phyloP scores from a whole-genome alignment of 2,329 filamentous ascomycete species.

The Ceratocystis albifundus region DNA sequence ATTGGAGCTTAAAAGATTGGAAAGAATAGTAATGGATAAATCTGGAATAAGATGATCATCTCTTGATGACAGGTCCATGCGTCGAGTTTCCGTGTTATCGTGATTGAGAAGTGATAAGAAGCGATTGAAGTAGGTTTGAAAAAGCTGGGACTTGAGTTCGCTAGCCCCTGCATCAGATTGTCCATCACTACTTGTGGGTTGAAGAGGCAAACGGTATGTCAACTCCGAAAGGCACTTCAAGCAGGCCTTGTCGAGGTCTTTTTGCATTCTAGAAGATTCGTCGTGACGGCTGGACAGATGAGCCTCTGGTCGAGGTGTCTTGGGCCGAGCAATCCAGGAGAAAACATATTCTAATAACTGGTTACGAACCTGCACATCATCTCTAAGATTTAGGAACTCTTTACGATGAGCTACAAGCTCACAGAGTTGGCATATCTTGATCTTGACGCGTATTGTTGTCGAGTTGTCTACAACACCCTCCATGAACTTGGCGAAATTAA shows the following conservation, averaged over 20 bases:
- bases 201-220: conserved; percentile 54
- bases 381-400: conserved; percentile 55
- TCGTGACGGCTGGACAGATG: conserved; percentile 40
- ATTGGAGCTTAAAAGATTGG: conserved; percentile 58
- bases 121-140: conserved; percentile 58
- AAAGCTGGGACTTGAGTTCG: conserved; percentile 59
- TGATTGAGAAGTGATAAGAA: conserved; percentile 55
- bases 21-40: conserved; percentile 54
- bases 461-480: conserved; percentile 46
- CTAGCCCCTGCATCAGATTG: conserved; percentile 55
- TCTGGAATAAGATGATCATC: conserved; percentile 50
- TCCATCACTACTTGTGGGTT: conserved; percentile 50
- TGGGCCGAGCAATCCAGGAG: conserved; percentile 54
- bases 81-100: conserved; percentile 31
- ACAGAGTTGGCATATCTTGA: conserved; percentile 56
- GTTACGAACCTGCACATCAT: conserved; percentile 58
- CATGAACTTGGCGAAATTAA: conserved; percentile 57
- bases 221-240: conserved; percentile 53
- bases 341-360: conserved; percentile 57
- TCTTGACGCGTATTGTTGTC: conserved; percentile 51
- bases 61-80: conserved; percentile 28
- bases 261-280: conserved; percentile 47
- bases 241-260: conserved; percentile 54
- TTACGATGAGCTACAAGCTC: conserved; percentile 55
- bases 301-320: conserved; percentile 39